Conservation (phyloP, 73 alveolate species). For the Paramecium sexaurelia region DNA sequence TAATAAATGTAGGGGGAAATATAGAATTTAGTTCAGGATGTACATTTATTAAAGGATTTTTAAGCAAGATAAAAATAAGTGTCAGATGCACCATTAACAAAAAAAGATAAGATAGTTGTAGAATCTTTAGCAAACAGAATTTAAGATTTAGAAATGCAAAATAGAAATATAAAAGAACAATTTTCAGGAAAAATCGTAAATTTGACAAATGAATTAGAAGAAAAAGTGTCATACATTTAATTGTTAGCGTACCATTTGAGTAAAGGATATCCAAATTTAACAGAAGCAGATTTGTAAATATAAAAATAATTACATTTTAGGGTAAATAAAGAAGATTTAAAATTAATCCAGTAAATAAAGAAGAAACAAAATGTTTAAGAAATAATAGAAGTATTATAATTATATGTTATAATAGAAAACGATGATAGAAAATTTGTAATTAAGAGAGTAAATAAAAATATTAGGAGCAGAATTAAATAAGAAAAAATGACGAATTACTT, state of each 20-base stretch:
- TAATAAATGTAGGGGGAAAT: background rate
- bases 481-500: background rate
- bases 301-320: background rate
- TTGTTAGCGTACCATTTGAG: background rate
- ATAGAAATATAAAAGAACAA: background rate
- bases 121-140: background rate
- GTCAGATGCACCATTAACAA: conserved; percentile 21
- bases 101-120: background rate
- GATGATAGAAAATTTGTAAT: background rate
- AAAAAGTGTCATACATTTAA: background rate
- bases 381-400: background rate
- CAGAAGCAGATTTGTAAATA: conserved; percentile 1
- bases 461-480: background rate
- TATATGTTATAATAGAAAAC: background rate
- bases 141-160: background rate
- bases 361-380: background rate
- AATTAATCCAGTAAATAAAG: background rate
- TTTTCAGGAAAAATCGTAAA: background rate
- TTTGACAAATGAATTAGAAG: background rate
- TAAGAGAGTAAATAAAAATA: background rate
- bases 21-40: background rate
- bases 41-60: background rate
- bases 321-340: background rate
- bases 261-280: conserved; percentile 3
- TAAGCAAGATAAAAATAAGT: background rate